Evolutionary conservation across 2,329 filamentous ascomycete genomes (phyloP).

Genomic region (Ceratocystis destructans): DNA sequence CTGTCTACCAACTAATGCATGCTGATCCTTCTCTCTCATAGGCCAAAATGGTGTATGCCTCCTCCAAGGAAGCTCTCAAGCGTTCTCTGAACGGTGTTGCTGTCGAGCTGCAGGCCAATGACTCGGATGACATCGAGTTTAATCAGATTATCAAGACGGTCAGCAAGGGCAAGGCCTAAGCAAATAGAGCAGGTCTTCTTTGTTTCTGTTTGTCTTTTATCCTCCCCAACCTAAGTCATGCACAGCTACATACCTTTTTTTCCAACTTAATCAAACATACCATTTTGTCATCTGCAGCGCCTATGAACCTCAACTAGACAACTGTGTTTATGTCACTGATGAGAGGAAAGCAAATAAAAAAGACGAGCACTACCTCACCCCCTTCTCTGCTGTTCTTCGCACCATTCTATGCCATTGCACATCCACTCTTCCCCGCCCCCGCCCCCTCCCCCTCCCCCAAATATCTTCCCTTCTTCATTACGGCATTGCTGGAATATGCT

Average conservation of each 20-base stretch:
- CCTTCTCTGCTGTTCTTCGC: too few relatives aligned
- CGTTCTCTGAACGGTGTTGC: conserved; percentile 62
- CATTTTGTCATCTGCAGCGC: conserved; percentile 4
- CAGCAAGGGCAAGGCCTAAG: conserved; percentile 47
- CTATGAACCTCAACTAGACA: neutral
- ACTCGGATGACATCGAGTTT: conserved; percentile 68
- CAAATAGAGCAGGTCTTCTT: conserved; percentile 10
- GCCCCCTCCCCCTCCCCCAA: too few relatives aligned
- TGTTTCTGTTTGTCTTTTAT: conserved; percentile 15
- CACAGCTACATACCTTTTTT: conserved; percentile 11
- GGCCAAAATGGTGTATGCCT: conserved; percentile 84
- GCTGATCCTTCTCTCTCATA: conserved; percentile 26
- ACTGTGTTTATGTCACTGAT: neutral
- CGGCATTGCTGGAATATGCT: neutral
- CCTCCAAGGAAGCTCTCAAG: conserved; percentile 78
- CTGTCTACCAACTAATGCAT: neutral
- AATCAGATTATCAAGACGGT: conserved; percentile 53
- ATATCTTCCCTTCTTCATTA: neutral
- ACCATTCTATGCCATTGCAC: too few relatives aligned
- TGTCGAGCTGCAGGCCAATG: conserved; percentile 70
- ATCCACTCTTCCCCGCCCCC: too few relatives aligned
- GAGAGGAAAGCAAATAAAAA: neutral
- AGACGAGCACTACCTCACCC: too few relatives aligned
- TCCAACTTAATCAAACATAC: conserved; percentile 13
- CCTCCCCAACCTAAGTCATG: conserved; percentile 1